These are phyloP conservation scores for Schwanniomyces pseudopolymorphus DNA, from an alignment of 805 yeast genomes.

Conservation along the genomic window DNA sequence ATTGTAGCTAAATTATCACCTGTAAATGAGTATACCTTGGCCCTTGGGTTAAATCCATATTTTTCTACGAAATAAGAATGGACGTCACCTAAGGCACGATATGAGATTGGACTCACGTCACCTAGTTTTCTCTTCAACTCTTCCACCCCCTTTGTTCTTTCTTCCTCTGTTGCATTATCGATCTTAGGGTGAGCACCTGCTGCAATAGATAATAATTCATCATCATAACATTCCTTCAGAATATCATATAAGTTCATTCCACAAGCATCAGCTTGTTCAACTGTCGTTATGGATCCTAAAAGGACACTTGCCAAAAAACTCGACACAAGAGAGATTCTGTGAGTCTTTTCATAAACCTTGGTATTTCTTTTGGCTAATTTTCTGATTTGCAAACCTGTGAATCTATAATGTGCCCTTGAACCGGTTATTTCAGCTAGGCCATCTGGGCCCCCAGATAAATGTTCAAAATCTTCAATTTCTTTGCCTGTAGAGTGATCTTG, in stretches of 20 bases:
- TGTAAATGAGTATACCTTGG: constrained; percentile 72
- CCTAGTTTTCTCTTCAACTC: constrained; percentile 57
- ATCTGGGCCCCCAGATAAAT: constrained; percentile 56
- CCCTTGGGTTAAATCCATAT: constrained; percentile 60
- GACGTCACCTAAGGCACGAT: constrained; percentile 49
- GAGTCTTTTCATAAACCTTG: constrained; percentile 53
- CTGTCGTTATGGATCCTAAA: constrained; percentile 57
- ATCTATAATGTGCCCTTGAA: constrained; percentile 83
- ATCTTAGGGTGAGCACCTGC: constrained; percentile 48
- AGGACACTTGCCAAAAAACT: constrained; percentile 74
- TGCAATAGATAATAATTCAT: constrained; percentile 53
- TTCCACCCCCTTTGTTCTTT: constrained; percentile 25
- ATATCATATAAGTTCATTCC: constrained; percentile 91
- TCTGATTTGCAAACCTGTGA: constrained; percentile 90
- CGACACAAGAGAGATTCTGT: constrained; percentile 71
- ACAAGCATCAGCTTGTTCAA: constrained; percentile 87
- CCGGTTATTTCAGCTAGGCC: constrained; percentile 71
- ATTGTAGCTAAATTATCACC: constrained; percentile 93
- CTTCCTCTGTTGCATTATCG: constrained; percentile 31
- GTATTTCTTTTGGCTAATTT: constrained; percentile 61
- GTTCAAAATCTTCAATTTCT: constrained; percentile 64
- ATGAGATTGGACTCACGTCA: constrained; percentile 49
- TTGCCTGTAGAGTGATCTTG: constrained; percentile 86
- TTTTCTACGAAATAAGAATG: constrained; percentile 59
- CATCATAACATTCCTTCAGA: constrained; percentile 52